Conservation (phyloP, 1,139 yeast genomes). For the Pichia sp. region DNA sequence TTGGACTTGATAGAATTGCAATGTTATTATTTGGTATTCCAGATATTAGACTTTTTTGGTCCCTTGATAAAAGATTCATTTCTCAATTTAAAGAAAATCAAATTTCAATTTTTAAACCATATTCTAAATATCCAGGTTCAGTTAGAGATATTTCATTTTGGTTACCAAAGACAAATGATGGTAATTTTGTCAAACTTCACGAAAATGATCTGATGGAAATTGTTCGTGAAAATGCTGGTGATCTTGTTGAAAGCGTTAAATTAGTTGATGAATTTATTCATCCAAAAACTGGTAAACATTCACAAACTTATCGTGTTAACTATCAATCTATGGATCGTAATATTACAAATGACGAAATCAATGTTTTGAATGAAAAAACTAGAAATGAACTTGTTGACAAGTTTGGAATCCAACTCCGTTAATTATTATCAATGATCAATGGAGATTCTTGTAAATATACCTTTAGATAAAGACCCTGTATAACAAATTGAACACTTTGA, state of each 20-base stretch:
- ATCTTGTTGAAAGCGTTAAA: constrained; percentile 79
- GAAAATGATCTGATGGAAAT: constrained; percentile 92
- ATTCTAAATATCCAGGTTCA: constrained; percentile 87
- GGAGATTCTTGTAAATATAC: no score
- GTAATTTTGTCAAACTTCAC: constrained; percentile 41
- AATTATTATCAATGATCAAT: constrained; percentile 7
- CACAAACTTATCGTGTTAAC: constrained; percentile 84
- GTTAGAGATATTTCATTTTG: constrained; percentile 88
- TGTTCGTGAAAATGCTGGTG: constrained; percentile 80
- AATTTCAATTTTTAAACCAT: constrained; percentile 75
- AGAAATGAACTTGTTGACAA: constrained; percentile 45
- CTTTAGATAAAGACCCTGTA: neutral
- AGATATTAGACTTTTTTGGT: constrained; percentile 92
- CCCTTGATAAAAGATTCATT: constrained; percentile 70
- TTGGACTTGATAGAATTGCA: constrained; percentile 92
- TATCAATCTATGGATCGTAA: constrained; percentile 96
- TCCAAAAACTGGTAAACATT: constrained; percentile 70
- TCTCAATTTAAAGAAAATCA: constrained; percentile 61
- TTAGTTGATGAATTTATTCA: constrained; percentile 78
- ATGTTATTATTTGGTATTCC: constrained; percentile 94
- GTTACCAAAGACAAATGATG: constrained; percentile 45
- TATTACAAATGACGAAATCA: constrained; percentile 75
- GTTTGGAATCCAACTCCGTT: constrained; percentile 61
- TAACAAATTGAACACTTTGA: neutral
- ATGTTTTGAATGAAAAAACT: constrained; percentile 59